Evolutionary conservation across 192 early-diverging fungal genomes (phyloP), one percentile per base, ranked within the genome.

Genomic region (Umbelopsis ramanniana): DNA sequence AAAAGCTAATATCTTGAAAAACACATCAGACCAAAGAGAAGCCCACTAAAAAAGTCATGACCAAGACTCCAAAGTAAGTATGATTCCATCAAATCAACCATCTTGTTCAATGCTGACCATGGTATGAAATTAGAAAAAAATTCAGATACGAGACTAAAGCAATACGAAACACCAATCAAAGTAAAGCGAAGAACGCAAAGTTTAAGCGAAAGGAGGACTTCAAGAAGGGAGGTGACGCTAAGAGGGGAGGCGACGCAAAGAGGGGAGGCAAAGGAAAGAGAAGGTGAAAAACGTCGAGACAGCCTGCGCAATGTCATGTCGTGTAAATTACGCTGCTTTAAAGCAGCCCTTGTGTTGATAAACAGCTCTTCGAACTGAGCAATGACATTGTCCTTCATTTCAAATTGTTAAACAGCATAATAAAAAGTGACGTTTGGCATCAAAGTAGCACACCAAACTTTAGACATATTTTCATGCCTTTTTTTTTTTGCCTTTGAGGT

Each of bases 101-200:
- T 10, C 3, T 17, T 2, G 9, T 50, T 19, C 48, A 15, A n/a
- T 50, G 48, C n/a, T 50, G n/a, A 50, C 48, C 17, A 15, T 4
- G 9, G 5, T n/a, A 50, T 37, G 26, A 5, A 7, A 19, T 1
- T 38, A 63, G 57, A 17, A 63, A 63, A 63, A 63, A 63, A 63
- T 63, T 63, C 33, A 63, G 57, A 63, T 63, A 63, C 57, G 57
- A 63, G 57, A 63, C 57, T 14, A 63, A 63, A 33, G 57, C 57
- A 7, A 35, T 63, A 37, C 57, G 57, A 29, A 63, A 14, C 33
- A 63, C 24, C 12, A 63, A 63, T 63, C 57, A 63, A 37, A 63
- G 29, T 14, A 63, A 63, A 63, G 57, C 57, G 15, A 63, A 63
- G 26, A 17, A 37, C 15, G 11, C 33, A 9, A 63, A 63, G 19